Conservation (phyloP, 2,329 filamentous ascomycete genomes). For the Colletotrichum sp. region DNA sequence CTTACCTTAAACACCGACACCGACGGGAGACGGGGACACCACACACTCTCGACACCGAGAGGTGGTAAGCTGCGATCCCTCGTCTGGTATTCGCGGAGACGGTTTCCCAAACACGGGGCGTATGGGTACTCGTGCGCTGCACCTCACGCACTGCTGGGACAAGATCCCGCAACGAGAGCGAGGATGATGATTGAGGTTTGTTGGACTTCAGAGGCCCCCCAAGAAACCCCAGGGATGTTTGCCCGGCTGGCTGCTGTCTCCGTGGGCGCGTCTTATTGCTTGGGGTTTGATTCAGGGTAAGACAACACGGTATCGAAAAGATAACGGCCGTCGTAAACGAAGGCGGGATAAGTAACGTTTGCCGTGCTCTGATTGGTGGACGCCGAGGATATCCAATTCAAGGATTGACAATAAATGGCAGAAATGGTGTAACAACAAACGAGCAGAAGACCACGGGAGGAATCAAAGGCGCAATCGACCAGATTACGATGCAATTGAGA, state of each 20-base stretch:
- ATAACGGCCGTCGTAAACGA: background rate
- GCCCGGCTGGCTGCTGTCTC: background rate
- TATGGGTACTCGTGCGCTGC: background rate
- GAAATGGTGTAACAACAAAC: background rate
- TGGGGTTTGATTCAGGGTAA: background rate
- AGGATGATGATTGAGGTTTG: background rate
- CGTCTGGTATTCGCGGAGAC: constrained; percentile 3
- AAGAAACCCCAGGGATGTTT: background rate
- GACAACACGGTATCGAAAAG: background rate
- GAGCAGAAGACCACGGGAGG: background rate
- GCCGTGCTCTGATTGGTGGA: background rate
- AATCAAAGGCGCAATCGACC: background rate
- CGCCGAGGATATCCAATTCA: background rate
- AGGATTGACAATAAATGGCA: background rate
- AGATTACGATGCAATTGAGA: background rate
- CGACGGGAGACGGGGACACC: background rate
- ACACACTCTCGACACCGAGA: background rate
- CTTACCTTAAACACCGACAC: background rate
- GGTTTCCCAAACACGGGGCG: constrained; percentile 1
- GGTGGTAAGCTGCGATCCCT: background rate
- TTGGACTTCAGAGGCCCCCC: background rate
- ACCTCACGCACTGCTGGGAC: background rate
- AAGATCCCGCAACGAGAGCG: background rate
- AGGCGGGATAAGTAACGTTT: background rate
- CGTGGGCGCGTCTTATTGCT: background rate